Evolutionary conservation across 2,329 filamentous ascomycete species (phyloP).

Genomic region (Annulohypoxylon truncatum): DNA sequence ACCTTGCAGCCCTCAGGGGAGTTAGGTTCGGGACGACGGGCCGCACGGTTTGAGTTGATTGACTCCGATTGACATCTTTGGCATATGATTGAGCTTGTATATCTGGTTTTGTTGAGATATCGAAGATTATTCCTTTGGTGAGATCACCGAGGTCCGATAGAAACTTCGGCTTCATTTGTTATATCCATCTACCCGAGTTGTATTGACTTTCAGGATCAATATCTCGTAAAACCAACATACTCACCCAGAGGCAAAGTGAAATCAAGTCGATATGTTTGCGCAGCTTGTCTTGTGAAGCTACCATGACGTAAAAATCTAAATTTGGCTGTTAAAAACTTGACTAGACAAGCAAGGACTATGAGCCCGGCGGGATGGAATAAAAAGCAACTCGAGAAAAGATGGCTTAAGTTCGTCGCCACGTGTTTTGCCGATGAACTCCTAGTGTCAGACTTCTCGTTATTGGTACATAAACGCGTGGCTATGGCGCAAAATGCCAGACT

Average conservation of each 20-base stretch:
- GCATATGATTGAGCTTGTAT: not conserved
- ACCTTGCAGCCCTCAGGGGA: not conserved
- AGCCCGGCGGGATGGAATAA: slow-evolving; percentile 1
- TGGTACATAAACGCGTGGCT: slow-evolving; percentile 19
- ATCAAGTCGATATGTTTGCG: not conserved
- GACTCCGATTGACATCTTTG: not conserved
- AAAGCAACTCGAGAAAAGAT: slow-evolving; percentile 1
- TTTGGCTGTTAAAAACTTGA: not conserved
- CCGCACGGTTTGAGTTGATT: too few relatives aligned
- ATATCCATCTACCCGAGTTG: not conserved
- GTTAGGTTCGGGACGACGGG: not conserved
- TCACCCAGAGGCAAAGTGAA: not conserved
- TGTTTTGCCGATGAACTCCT: slow-evolving; percentile 11
- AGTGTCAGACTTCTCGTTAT: not conserved
- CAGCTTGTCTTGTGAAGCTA: not conserved
- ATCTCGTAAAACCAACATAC: not conserved
- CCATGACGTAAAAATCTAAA: not conserved
- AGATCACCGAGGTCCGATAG: not conserved
- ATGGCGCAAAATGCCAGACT: slow-evolving; percentile 7
- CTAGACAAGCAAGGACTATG: not conserved
- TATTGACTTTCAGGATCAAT: not conserved
- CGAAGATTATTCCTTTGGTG: not conserved
- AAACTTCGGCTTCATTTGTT: not conserved
- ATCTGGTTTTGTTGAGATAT: not conserved
- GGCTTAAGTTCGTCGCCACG: slow-evolving; percentile 20